These are phyloP conservation scores for Sugiyamaella lignohabitans DNA, from an alignment of 805 yeast species.

Conservation along the genomic window DNA sequence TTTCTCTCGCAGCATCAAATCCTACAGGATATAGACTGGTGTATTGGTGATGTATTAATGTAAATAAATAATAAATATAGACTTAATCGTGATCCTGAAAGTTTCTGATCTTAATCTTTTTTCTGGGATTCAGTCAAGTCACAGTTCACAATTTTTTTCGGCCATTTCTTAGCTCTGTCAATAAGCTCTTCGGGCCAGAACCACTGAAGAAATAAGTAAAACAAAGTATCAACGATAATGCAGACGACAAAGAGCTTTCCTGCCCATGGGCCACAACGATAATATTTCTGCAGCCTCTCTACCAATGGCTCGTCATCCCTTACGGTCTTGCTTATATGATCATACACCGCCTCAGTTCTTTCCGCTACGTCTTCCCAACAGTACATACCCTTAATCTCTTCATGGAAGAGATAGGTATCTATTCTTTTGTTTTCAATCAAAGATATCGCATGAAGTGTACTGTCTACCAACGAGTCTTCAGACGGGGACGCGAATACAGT, in stretches of 20 bases:
- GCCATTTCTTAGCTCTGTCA: constrained; percentile 83
- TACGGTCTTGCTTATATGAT: constrained; percentile 30
- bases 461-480: constrained; percentile 70
- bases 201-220: constrained; percentile 60
- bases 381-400: constrained; percentile 72
- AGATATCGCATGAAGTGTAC: constrained; percentile 64
- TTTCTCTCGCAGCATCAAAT: constrained; percentile 6
- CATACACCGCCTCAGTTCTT: constrained; percentile 79
- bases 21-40: not conserved
- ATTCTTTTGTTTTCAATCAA: constrained; percentile 50
- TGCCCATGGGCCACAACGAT: constrained; percentile 66
- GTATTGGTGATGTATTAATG: too few species aligned
- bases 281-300: constrained; percentile 55
- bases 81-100: too few species aligned
- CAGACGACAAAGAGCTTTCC: constrained; percentile 78
- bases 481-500: constrained; percentile 86
- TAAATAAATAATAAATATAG: too few species aligned
- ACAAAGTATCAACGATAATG: constrained; percentile 68
- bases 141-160: too few species aligned
- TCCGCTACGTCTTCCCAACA: constrained; percentile 87
- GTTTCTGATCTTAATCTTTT: too few species aligned
- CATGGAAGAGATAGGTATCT: constrained; percentile 72
- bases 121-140: too few species aligned
- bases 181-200: constrained; percentile 60
- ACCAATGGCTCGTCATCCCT: constrained; percentile 51